Base-by-base conservation (phyloP, 2,329 filamentous ascomycete species). In the Cryoendolithus antarcticus region DNA sequence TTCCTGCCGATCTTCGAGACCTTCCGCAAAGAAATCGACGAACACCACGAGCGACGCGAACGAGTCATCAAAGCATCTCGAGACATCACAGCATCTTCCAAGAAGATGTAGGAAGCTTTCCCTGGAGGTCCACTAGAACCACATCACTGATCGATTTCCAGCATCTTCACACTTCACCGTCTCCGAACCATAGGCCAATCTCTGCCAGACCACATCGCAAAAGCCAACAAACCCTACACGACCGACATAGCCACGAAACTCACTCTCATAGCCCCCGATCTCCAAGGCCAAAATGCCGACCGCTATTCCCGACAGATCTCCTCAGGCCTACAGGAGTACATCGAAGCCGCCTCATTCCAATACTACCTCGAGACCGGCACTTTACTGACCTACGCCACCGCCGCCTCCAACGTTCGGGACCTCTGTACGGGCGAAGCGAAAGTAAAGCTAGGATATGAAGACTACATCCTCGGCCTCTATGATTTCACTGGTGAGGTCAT, bases 401-500 rank as follows among this genome's bases (percentile, higher is more conserved):
- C 82, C 45, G 51, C 56, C 34, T 46, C 55, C 37, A 49, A 59
- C 37, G 47, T 67, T 35, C 53, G 57, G 24, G 42, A 52, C 3
- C 49, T 69, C 44, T 58, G 61, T 36, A 49, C 51, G 8, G 54
- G 60, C 5, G 59, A 55, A 3, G 58, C 63, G 0, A 70, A 68
- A 1, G 71, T 95, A 2, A 53, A 68, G 1, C 67, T 95, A 12
- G 85, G 82, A 1, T 71, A 78, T 19, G 77, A 89, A 40, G 91
- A 98, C 61, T 96, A 94, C 57, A 64, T 94, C 42, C 80, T 91
- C 46, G 91, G 89, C 6, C 64, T 98, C 2, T 95, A 94, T 55
- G 91, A 98, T 60, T 74, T 96, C 50, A 88, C 88, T 1, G 91
- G 91, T 30, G 91, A 98, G 65, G 71, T 96, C 67, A 98, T 98